Percentiles rank a stretch among this genome's conserved stretches.
These are phyloP conservation scores for Parachlorella kessleri DNA, from an alignment of 139 green algal genomes.

Conservation along the genomic window DNA sequence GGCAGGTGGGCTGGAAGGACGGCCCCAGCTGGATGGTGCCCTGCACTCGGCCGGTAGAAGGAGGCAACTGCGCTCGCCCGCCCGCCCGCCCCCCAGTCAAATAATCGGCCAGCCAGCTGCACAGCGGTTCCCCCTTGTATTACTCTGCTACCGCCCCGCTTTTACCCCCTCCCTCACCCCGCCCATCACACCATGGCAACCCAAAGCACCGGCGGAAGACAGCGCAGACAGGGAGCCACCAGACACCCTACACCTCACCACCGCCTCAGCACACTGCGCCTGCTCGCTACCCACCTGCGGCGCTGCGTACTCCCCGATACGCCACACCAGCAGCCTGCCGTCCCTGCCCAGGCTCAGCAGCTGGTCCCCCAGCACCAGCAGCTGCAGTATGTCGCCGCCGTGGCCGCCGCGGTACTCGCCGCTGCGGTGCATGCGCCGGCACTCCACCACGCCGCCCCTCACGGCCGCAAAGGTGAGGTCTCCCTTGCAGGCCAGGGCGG, in stretches of 20 bases:
- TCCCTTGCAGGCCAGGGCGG: slow-evolving; percentile 67
- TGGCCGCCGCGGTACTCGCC: slow-evolving; percentile 55
- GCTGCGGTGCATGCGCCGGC: slow-evolving; percentile 57
- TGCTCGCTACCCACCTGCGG: slow-evolving; percentile 47
- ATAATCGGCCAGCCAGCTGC: too few species aligned
- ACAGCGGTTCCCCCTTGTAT: too few species aligned
- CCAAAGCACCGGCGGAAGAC: too few species aligned
- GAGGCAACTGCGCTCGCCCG: too few species aligned
- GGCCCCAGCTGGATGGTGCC: slow-evolving; percentile 25
- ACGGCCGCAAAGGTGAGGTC: slow-evolving; percentile 91
- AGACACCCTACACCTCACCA: too few species aligned
- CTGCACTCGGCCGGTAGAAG: slow-evolving; percentile 1
- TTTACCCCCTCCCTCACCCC: too few species aligned
- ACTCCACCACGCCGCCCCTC: slow-evolving; percentile 72
- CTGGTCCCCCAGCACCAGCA: slow-evolving; percentile 82
- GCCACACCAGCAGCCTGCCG: slow-evolving; percentile 74
- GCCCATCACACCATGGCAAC: too few species aligned
- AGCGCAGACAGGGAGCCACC: too few species aligned
- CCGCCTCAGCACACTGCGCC: too few species aligned
- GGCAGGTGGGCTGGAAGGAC: slow-evolving; percentile 79
- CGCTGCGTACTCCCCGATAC: slow-evolving; percentile 56
- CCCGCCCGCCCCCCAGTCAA: too few species aligned
- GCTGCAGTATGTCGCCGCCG: slow-evolving; percentile 51
- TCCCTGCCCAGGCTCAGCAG: slow-evolving; percentile 78
- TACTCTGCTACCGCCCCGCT: too few species aligned